Conservation (phyloP, 2,329 filamentous ascomycete species). For the Penicillium polonicum region DNA sequence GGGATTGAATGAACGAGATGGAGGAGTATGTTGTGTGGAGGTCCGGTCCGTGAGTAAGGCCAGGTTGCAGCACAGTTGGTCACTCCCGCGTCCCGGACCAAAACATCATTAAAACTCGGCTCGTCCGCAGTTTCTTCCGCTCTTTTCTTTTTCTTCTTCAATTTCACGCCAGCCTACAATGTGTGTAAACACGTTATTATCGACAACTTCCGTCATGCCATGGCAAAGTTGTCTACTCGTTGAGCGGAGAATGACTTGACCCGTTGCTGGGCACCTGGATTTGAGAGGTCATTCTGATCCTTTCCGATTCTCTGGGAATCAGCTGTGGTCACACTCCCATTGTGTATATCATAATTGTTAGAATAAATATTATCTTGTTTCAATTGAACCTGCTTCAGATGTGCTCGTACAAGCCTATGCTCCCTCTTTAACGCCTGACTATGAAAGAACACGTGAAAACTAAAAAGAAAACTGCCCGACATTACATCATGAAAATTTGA, state of each 20-base stretch:
- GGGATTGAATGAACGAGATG: conserved; percentile 28
- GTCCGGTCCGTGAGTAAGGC: conserved; percentile 40
- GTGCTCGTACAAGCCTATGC: conserved; percentile 1
- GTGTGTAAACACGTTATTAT: conserved; percentile 55
- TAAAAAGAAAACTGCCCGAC: conserved; percentile 13
- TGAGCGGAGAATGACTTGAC: conserved; percentile 63
- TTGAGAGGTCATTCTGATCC: conserved; percentile 64
- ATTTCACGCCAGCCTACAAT: conserved; percentile 51
- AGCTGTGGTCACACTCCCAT: conserved; percentile 62
- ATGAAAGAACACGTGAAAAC: background rate
- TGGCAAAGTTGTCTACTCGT: conserved; percentile 65
- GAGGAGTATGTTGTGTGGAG: conserved; percentile 40
- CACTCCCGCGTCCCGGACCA: conserved; percentile 34
- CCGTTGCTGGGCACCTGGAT: conserved; percentile 71
- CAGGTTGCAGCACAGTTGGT: conserved; percentile 47
- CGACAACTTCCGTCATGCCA: conserved; percentile 53
- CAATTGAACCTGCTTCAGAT: background rate
- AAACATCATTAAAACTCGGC: conserved; percentile 31
- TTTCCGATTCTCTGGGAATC: conserved; percentile 67
- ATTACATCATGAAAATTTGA: conserved; percentile 51
- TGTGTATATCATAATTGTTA: background rate
- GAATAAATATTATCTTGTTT: background rate
- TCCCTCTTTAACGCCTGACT: conserved; percentile 14
- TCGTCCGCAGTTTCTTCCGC: conserved; percentile 23
- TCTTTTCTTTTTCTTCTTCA: conserved; percentile 45